These are phyloP conservation scores for Fraxinus xanthoxyloides DNA, from an alignment of 305 asterid species.

Conservation along the genomic window DNA sequence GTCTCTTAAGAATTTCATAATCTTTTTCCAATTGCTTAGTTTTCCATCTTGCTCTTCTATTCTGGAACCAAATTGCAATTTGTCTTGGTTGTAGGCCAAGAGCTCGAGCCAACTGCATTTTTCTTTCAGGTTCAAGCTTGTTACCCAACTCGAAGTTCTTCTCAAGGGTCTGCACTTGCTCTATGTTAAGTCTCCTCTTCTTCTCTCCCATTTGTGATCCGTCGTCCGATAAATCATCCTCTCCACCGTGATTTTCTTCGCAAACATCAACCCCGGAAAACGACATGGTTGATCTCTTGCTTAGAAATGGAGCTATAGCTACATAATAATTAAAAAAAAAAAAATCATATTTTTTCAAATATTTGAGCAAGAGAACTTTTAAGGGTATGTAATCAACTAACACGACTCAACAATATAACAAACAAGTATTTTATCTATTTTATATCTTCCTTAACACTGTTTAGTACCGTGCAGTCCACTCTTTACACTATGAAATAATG, in stretches of 20 bases:
- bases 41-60: constrained; percentile 69
- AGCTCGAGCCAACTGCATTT: constrained; percentile 63
- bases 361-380: not conserved
- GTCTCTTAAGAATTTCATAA: constrained; percentile 50
- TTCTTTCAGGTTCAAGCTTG: constrained; percentile 71
- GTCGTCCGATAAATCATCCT: constrained; percentile 55
- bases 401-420: not conserved
- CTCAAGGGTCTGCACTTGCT: constrained; percentile 61
- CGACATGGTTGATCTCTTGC: constrained; percentile 53
- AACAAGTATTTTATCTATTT: not conserved
- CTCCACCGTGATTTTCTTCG: constrained; percentile 42
- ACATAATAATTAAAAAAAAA: not conserved
- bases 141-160: constrained; percentile 57
- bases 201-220: constrained; percentile 57
- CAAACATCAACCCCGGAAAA: constrained; percentile 38
- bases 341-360: not conserved
- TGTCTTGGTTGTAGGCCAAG: constrained; percentile 74
- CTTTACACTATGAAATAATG: not conserved
- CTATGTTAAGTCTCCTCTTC: constrained; percentile 58
- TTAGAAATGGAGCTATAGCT: constrained; percentile 49
- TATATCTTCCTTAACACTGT: not conserved
- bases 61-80: constrained; percentile 70
- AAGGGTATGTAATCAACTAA: not conserved
- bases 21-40: constrained; percentile 68
- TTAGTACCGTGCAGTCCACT: not conserved